Evolutionary conservation across 345 rosid genomes (phyloP).

Genomic region (Murraya paniculata): DNA sequence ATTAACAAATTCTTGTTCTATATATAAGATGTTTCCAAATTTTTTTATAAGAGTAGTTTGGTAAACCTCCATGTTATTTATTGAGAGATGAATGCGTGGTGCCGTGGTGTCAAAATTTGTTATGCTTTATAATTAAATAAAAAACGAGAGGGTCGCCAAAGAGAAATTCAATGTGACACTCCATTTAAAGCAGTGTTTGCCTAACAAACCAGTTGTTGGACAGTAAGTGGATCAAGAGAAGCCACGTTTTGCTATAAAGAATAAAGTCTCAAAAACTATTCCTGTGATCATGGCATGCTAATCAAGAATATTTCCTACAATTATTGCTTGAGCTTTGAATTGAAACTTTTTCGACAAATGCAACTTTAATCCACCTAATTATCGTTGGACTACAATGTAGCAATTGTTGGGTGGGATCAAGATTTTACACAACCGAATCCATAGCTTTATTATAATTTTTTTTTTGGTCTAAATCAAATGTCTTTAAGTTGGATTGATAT

Average conservation of each 20-base stretch:
- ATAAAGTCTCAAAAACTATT: not conserved
- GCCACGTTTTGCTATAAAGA: constrained; percentile 23
- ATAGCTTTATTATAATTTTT: not conserved
- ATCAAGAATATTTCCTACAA: constrained; percentile 4
- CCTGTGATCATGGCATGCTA: constrained; percentile 9
- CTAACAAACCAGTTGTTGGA: constrained; percentile 18
- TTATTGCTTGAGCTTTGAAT: constrained; percentile 4
- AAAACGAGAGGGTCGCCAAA: constrained; percentile 12
- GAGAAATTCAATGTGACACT: constrained; percentile 1
- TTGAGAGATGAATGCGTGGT: not conserved
- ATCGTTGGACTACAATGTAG: not conserved
- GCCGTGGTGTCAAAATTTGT: not conserved
- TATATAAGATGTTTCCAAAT: no score
- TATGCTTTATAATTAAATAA: no score
- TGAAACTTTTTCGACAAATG: not conserved
- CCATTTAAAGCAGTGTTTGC: constrained; percentile 3
- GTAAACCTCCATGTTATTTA: not conserved
- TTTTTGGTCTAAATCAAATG: not conserved
- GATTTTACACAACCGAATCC: not conserved
- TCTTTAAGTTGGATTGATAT: no score
- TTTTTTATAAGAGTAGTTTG: constrained; percentile 13
- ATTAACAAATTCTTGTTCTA: not conserved
- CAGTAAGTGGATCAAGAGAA: constrained; percentile 18
- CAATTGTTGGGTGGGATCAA: constrained; percentile 7
- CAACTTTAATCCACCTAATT: constrained; percentile 5